phyloP scores from a whole-genome alignment of 1,139 yeast species.

The Saccharomyces uvarum region DNA sequence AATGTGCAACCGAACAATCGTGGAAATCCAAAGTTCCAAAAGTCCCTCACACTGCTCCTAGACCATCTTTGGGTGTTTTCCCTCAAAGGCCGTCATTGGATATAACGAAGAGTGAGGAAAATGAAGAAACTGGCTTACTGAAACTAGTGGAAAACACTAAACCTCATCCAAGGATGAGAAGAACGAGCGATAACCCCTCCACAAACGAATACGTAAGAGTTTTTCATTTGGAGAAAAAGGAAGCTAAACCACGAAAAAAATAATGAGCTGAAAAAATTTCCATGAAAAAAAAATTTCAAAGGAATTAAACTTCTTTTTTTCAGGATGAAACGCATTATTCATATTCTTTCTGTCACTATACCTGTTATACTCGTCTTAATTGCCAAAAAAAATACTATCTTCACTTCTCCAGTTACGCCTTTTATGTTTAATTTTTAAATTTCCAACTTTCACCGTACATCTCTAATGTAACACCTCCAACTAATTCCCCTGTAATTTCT shows the following conservation, averaged over 20 bases:
- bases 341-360: not conserved
- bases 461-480: not conserved
- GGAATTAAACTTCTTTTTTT: not conserved
- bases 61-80: not conserved
- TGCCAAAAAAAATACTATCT: not conserved
- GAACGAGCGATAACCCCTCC: conserved; percentile 27
- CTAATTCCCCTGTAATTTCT: not conserved
- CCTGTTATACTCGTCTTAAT: not conserved
- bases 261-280: not conserved
- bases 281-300: not conserved
- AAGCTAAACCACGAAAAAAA: not conserved
- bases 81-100: not conserved
- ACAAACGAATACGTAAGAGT: conserved; percentile 28
- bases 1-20: not conserved
- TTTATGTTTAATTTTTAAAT: not conserved
- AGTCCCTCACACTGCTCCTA: not conserved
- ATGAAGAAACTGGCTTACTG: conserved; percentile 2
- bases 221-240: conserved; percentile 23
- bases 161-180: conserved; percentile 29
- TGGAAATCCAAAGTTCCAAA: not conserved
- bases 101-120: not conserved
- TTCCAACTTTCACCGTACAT: not conserved
- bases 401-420: not conserved
- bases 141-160: conserved; percentile 26
- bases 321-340: not conserved